phyloP scores from a whole-genome alignment of 2,329 filamentous ascomycete species.

The Alternaria triticimaculans region DNA sequence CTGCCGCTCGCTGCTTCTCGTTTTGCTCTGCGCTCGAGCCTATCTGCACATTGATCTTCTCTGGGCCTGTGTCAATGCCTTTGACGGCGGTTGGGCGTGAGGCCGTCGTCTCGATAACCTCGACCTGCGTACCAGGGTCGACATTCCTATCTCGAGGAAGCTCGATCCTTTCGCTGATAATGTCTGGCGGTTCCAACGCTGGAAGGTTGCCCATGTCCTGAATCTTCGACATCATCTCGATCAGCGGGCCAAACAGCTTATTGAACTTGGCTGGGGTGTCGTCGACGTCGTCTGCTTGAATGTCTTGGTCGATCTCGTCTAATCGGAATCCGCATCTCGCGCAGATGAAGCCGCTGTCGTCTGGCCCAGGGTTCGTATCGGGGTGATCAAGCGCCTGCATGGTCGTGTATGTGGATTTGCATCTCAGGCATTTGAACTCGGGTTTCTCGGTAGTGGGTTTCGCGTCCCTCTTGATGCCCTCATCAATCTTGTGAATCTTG shows the following conservation, averaged over 20 bases:
- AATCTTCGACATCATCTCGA: constrained; percentile 64
- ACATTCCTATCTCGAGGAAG: constrained; percentile 70
- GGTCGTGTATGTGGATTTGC: constrained; percentile 84
- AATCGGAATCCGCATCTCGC: constrained; percentile 75
- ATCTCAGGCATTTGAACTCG: constrained; percentile 84
- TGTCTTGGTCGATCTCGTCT: constrained; percentile 36
- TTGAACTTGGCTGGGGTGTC: constrained; percentile 64
- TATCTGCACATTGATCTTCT: constrained; percentile 73
- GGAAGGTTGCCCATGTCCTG: constrained; percentile 81
- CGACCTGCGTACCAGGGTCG: constrained; percentile 68
- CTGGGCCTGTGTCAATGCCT: constrained; percentile 70
- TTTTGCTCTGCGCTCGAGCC: constrained; percentile 70
- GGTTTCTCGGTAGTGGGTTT: constrained; percentile 83
- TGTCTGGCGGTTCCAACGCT: constrained; percentile 74
- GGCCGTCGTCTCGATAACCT: constrained; percentile 61
- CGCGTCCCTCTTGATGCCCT: constrained; percentile 83
- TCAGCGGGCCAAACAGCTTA: constrained; percentile 79
- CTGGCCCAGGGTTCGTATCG: constrained; percentile 60
- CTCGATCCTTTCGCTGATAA: constrained; percentile 67
- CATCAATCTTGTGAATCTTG: constrained; percentile 85
- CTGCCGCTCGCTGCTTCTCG: constrained; percentile 70
- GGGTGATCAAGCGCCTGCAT: constrained; percentile 85
- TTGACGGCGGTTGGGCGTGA: constrained; percentile 71
- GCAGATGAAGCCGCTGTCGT: constrained; percentile 72
- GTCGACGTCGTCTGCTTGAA: constrained; percentile 38